Evolutionary conservation across 108 stramenopile genomes (phyloP).

Genomic region (Cyclotella baltica): DNA sequence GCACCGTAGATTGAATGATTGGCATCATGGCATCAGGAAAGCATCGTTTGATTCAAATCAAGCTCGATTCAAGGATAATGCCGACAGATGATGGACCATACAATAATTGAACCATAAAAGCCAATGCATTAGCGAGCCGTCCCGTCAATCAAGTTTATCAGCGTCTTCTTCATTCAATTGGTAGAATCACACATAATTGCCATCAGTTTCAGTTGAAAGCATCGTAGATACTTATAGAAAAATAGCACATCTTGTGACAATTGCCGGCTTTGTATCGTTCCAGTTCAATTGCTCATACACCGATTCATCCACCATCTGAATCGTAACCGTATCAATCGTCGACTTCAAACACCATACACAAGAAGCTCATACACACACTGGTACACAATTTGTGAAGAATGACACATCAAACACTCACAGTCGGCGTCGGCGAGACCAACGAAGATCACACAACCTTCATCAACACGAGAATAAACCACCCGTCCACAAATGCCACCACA

Average conservation of each 20-base stretch:
- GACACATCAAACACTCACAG: slow-evolving; percentile 9
- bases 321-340: neutral
- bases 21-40: neutral
- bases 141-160: neutral
- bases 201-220: too few relatives aligned
- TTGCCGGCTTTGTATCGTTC: too few relatives aligned
- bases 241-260: too few relatives aligned
- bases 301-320: neutral
- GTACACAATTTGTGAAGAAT: slow-evolving; percentile 12
- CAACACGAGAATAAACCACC: neutral
- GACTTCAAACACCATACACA: neutral
- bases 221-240: too few relatives aligned
- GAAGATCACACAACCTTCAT: neutral
- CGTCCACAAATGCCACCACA: neutral
- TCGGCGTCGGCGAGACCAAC: slow-evolving; percentile 5
- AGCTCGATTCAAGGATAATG: neutral
- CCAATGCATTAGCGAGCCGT: too few relatives aligned
- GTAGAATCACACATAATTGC: neutral
- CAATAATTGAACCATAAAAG: too few relatives aligned
- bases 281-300: neutral
- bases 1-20: neutral
- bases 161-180: too few relatives aligned
- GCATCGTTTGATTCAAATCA: neutral
- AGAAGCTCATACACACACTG: neutral
- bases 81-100: too few relatives aligned